phyloP scores from a whole-genome alignment of 805 yeast species.

The Candida coquimbonensis region DNA sequence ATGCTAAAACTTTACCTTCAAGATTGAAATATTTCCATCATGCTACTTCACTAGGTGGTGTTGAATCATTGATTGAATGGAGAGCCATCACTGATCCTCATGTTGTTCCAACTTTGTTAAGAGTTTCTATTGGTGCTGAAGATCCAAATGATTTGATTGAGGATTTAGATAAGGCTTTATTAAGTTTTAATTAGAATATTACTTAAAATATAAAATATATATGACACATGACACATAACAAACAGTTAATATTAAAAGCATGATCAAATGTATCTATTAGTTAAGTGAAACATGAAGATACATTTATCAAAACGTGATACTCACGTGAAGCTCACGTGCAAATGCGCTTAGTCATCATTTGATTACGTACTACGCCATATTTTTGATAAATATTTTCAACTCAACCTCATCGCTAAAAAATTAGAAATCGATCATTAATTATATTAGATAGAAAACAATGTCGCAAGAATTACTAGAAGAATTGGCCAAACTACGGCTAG shows the following conservation, averaged over 20 bases:
- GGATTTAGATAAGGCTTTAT: constrained; percentile 63
- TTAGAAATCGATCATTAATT: no score
- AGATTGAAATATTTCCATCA: constrained; percentile 69
- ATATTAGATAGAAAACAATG: neutral
- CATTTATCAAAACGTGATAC: no score
- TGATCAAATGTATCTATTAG: no score
- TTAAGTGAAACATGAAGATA: no score
- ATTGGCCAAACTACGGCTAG: constrained; percentile 9
- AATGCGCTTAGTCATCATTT: neutral
- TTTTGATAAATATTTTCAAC: no score
- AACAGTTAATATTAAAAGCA: no score
- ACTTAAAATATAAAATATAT: neutral
- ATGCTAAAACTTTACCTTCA: constrained; percentile 60
- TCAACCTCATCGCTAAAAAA: no score
- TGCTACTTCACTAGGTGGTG: constrained; percentile 91
- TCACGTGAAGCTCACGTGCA: no score
- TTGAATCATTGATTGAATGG: constrained; percentile 89
- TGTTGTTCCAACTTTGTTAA: constrained; percentile 50
- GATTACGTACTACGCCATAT: no score
- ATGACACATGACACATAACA: no score
- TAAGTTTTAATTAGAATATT: neutral
- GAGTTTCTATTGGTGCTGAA: constrained; percentile 81
- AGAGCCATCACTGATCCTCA: constrained; percentile 63
- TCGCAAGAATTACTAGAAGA: constrained; percentile 4
- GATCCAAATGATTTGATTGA: constrained; percentile 66